Evolutionary conservation across 1,139 yeast species (phyloP).

Genomic region (Kluyveromyces sp.): DNA sequence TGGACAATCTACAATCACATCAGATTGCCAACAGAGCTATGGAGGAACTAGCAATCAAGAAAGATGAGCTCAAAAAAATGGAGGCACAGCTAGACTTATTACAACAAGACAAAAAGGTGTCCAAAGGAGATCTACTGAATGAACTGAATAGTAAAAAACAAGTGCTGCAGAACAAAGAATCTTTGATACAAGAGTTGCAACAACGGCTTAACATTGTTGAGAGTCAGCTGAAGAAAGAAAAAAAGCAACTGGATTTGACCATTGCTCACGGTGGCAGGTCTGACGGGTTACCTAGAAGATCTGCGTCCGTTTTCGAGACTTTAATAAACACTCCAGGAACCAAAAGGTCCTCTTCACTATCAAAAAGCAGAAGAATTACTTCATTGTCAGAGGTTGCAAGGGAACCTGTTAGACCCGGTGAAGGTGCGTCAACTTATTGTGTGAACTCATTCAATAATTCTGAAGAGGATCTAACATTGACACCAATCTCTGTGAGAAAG

Average conservation of each 20-base stretch:
- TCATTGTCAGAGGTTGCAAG: constrained; percentile 11
- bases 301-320: constrained; percentile 11
- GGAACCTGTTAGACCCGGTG: neutral
- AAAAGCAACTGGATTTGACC: constrained; percentile 66
- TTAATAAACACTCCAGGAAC: constrained; percentile 4
- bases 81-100: constrained; percentile 66
- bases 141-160: constrained; percentile 58
- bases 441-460: constrained; percentile 5
- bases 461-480: constrained; percentile 3
- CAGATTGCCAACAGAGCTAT: constrained; percentile 75
- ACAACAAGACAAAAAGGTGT: constrained; percentile 51
- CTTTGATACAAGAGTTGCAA: constrained; percentile 48
- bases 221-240: constrained; percentile 52
- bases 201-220: constrained; percentile 33
- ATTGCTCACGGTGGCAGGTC: constrained; percentile 31
- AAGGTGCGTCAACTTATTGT: neutral
- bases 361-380: constrained; percentile 13
- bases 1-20: constrained; percentile 72
- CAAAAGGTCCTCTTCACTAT: constrained; percentile 5
- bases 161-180: constrained; percentile 47
- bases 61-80: constrained; percentile 36
- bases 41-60: constrained; percentile 53
- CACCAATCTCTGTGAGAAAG: constrained; percentile 1
- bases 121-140: constrained; percentile 54
- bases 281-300: constrained; percentile 5